A percentile compares a stretch with the other conserved stretches of the same genome.
Conservation (phyloP, 495 filamentous ascomycete genomes). For the Tuber melanosporum region DNA sequence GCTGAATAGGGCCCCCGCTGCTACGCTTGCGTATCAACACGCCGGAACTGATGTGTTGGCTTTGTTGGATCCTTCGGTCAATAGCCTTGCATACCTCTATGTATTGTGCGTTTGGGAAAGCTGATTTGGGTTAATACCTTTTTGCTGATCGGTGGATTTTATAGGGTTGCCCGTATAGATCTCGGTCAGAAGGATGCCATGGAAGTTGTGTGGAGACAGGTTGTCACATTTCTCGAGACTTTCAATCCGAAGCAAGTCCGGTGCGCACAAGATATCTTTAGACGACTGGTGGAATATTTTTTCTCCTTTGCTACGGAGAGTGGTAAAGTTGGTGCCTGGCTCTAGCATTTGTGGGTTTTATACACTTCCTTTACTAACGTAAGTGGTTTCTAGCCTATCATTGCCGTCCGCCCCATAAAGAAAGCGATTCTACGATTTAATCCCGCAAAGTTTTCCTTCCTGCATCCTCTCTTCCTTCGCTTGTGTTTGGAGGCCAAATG, state of each 20-base stretch:
- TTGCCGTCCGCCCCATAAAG: conserved; percentile 39
- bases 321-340: conserved; percentile 28
- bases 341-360: conserved; percentile 6
- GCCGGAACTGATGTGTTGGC: conserved; percentile 36
- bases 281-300: conserved; percentile 37
- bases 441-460: conserved; percentile 38
- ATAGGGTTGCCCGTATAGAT: conserved; percentile 35
- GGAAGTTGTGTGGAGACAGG: conserved; percentile 31
- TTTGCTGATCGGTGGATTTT: conserved; percentile 12
- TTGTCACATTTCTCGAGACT: conserved; percentile 31
- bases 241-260: conserved; percentile 38
- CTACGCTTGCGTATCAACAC: conserved; percentile 31
- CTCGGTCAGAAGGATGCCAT: conserved; percentile 29
- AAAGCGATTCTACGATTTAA: conserved; percentile 40
- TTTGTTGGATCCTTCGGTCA: conserved; percentile 34
- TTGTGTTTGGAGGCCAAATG: conserved; percentile 41
- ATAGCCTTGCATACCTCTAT: conserved; percentile 41
- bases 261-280: conserved; percentile 36
- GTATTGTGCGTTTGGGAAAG: conserved; percentile 31
- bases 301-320: conserved; percentile 32
- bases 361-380: conserved; percentile 7
- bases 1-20: conserved; percentile 36
- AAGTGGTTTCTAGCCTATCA: conserved; percentile 24
- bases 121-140: conserved; percentile 2
- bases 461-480: conserved; percentile 38